Base-by-base conservation (phyloP, 177 flowering plant species). In the Vitis hybrid region DNA sequence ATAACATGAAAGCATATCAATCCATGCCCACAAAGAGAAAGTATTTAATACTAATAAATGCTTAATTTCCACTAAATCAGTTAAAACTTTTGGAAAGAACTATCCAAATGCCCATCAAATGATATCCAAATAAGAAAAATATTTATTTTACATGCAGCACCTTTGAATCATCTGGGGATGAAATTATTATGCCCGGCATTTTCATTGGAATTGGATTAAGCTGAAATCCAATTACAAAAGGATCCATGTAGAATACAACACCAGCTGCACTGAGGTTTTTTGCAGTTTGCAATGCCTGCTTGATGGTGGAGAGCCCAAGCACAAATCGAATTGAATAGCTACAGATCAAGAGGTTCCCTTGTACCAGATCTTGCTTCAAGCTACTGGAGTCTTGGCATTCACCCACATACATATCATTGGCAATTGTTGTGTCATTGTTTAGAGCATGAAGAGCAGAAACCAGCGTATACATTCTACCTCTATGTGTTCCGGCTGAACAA, bases 321-420 rank as follows among this genome's bases (percentile, higher is more conserved):
- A 95, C 94, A 74, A 93, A 95, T 57, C 97, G 90, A 57, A 95
- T 83, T 2, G 99, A 89, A 76, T 95, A 95, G 85, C 97, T 89
- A 79, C 99, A 95, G 57, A 95, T 89, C 75, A 95, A 83, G 57
- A 93, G 89, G 67, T 88, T 95, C 71, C 97, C 99, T 70, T 78
- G 73, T 12, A 95, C 81, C 55, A 91, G 63, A 59, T 83, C 85
- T 61, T 66, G 77, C 73, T 82, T 72, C 55, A 93, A 84, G 69
- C 61, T 82, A 70, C 81, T 82, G 48, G 96, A 63, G 65, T 95
- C 96, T 83, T 95, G 99, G 78, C 99, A 95, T 81, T 95, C 99
- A 26, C 89, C 82, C 72, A 89, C 83, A 58, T 90, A 93, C 91
- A 88, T 80, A 75, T 90, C 89, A 67, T 76, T 72, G 15, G 70